These are phyloP conservation scores for Kodamaea laetipori DNA, from an alignment of 805 yeast species.

Conservation along the genomic window DNA sequence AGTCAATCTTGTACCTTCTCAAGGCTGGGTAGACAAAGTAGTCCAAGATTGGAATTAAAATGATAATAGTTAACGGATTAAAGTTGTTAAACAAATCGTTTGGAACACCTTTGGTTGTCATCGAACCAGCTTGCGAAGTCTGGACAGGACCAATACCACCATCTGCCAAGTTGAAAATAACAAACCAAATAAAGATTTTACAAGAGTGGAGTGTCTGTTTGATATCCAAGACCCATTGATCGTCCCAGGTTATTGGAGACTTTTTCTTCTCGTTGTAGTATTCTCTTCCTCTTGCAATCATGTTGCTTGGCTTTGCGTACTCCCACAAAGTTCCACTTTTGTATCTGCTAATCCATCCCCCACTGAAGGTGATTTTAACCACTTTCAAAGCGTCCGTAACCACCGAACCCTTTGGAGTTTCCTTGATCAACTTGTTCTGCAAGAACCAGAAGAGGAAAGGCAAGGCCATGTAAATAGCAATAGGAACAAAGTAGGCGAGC, in stretches of 20 bases:
- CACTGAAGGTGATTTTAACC: constrained; percentile 41
- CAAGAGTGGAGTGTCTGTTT: constrained; percentile 46
- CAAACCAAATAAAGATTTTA: constrained; percentile 45
- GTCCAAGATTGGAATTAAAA: constrained; percentile 53
- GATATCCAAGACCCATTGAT: constrained; percentile 50
- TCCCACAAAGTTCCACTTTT: constrained; percentile 48
- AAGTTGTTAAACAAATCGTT: constrained; percentile 57
- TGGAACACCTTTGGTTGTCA: constrained; percentile 55
- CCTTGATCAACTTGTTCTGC: constrained; percentile 30
- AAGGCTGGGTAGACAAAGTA: constrained; percentile 47
- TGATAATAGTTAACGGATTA: constrained; percentile 56
- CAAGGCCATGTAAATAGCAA: constrained; percentile 29
- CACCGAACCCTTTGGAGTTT: constrained; percentile 48
- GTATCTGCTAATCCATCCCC: constrained; percentile 44
- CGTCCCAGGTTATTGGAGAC: constrained; percentile 35
- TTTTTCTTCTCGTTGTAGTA: too few species aligned
- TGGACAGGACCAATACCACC: constrained; percentile 51
- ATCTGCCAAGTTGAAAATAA: constrained; percentile 43
- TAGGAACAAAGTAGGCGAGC: constrained; percentile 55
- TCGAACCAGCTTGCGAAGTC: constrained; percentile 55
- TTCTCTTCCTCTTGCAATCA: constrained; percentile 46
- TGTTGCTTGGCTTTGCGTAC: constrained; percentile 46
- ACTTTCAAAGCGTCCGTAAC: constrained; percentile 46
- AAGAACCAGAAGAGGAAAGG: constrained; percentile 31
- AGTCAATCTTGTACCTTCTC: constrained; percentile 41